Conservation (phyloP, 306 rosid species). For the Pyrus bretschneideri region DNA sequence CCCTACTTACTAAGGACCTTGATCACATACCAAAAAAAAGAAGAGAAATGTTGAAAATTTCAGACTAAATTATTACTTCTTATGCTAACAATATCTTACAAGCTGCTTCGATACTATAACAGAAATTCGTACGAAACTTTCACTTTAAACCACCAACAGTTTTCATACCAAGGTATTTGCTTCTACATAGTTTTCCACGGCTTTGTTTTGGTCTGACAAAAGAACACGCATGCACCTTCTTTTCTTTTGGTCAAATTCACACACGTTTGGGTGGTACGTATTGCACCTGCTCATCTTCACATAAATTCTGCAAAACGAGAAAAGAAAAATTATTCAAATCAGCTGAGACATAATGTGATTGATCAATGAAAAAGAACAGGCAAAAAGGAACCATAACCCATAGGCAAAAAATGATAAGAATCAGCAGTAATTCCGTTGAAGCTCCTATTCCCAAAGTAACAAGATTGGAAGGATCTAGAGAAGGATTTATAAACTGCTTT, state of each 20-base stretch:
- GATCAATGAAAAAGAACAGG: not conserved
- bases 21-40: too few relatives aligned
- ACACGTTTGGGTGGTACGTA: slow-evolving; percentile 66
- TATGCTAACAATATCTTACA: not conserved
- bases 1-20: too few relatives aligned
- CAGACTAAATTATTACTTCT: not conserved
- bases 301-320: slow-evolving; percentile 48
- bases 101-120: not conserved
- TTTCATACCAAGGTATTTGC: not conserved
- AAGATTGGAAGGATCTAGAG: not conserved
- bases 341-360: not conserved
- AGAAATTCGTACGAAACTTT: too few relatives aligned
- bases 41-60: too few relatives aligned
- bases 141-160: not conserved
- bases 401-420: too few relatives aligned
- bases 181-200: not conserved
- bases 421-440: not conserved
- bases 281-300: slow-evolving; percentile 68
- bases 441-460: not conserved
- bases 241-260: too few relatives aligned
- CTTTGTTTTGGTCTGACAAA: not conserved
- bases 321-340: not conserved
- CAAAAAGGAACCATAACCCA: too few relatives aligned
- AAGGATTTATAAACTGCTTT: not conserved
- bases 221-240: not conserved